Conservation (phyloP, 1,284 basidiomycete species). For the Schizopora paradoxa region DNA sequence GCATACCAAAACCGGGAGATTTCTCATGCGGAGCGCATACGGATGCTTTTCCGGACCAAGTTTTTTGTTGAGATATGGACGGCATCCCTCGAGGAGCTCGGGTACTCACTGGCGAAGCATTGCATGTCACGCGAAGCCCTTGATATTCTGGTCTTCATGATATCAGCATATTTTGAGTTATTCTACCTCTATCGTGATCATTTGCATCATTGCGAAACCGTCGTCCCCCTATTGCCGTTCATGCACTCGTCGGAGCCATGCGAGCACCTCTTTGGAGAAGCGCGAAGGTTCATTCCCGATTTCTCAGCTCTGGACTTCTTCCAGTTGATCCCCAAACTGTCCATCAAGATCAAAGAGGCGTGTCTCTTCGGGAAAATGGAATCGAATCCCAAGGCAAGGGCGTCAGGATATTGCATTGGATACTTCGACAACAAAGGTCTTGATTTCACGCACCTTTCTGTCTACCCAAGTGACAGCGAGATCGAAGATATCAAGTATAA, state of each 20-base stretch:
- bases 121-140: constrained; percentile 31
- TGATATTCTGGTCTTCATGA: constrained; percentile 28
- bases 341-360: constrained; percentile 15
- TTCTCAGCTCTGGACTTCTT: constrained; percentile 33
- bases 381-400: constrained; percentile 10
- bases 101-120: constrained; percentile 23
- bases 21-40: constrained; percentile 27
- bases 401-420: constrained; percentile 20
- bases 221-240: constrained; percentile 34
- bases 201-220: constrained; percentile 9
- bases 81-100: constrained; percentile 21
- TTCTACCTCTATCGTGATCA: constrained; percentile 33
- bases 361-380: not conserved
- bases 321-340: constrained; percentile 29
- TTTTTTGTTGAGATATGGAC: constrained; percentile 35
- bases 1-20: constrained; percentile 33
- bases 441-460: constrained; percentile 14
- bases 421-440: constrained; percentile 19
- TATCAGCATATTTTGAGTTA: constrained; percentile 29
- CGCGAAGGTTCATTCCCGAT: constrained; percentile 30
- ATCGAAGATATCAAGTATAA: constrained; percentile 1
- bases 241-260: constrained; percentile 31
- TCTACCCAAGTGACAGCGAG: constrained; percentile 15
- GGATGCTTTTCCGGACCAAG: constrained; percentile 28
- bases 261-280: constrained; percentile 34